A percentile compares a stretch with the other conserved stretches of the same genome.
Conservation (phyloP, 2,329 filamentous ascomycete genomes). For the Fusarium illudens region DNA sequence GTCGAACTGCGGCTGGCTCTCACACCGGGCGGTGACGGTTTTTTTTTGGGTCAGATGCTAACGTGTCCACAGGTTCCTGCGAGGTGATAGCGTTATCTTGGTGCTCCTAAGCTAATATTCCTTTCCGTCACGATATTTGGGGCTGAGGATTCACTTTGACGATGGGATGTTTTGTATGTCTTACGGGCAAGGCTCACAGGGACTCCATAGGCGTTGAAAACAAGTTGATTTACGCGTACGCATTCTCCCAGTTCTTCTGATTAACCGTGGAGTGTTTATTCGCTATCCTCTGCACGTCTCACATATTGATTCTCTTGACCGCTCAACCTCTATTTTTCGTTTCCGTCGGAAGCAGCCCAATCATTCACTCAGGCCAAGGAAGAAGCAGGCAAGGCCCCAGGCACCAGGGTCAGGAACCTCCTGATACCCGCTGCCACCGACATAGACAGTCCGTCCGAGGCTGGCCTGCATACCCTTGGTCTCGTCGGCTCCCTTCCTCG, state of each 20-base stretch:
- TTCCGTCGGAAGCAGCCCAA: slow-evolving; percentile 29
- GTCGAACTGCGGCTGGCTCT: slow-evolving; percentile 45
- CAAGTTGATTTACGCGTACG: slow-evolving; percentile 37
- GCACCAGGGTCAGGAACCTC: slow-evolving; percentile 72
- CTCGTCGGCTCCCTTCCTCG: slow-evolving; percentile 77
- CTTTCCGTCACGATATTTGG: slow-evolving; percentile 24
- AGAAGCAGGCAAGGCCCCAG: slow-evolving; percentile 78
- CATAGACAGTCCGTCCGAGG: slow-evolving; percentile 67
- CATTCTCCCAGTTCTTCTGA: slow-evolving; percentile 9
- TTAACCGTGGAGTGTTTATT: slow-evolving; percentile 3
- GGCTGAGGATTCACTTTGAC: slow-evolving; percentile 35
- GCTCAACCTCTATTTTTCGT: neutral
- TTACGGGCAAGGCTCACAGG: slow-evolving; percentile 43
- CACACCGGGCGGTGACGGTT: slow-evolving; percentile 17
- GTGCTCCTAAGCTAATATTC: slow-evolving; percentile 75
- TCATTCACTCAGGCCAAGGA: slow-evolving; percentile 70
- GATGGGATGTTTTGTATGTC: slow-evolving; percentile 43
- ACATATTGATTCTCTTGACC: neutral
- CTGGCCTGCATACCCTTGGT: slow-evolving; percentile 95
- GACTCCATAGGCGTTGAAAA: slow-evolving; percentile 53
- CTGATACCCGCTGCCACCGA: slow-evolving; percentile 56
- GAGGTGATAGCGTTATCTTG: slow-evolving; percentile 88
- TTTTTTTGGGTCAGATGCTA: slow-evolving; percentile 18
- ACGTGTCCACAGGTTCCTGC: slow-evolving; percentile 72
- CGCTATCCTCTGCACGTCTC: neutral